Base-by-base conservation (phyloP, 2,329 filamentous ascomycete species). In the Nothophaeocryptopus gaeumannii region DNA sequence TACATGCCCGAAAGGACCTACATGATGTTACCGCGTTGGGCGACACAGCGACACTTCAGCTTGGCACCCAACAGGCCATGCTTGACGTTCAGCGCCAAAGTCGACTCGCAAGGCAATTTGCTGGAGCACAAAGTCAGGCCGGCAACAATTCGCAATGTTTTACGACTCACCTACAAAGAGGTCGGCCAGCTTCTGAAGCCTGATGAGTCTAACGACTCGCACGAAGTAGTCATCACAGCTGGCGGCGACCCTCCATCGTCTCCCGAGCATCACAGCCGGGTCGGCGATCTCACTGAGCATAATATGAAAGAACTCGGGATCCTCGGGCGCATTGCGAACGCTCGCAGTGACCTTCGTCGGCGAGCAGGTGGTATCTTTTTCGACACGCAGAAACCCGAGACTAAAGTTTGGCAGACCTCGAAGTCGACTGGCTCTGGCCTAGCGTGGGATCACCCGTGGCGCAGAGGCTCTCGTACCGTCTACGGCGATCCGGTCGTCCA, bases 21-120 rank as follows among this genome's bases (percentile, higher is more conserved):
- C 56, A 75, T 77, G 8, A 83, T 85, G 77, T 59, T 85, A 13
- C 79, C 80, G 1, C 63, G 63, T 2, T 72, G 70, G 62, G 61
- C 77, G 5, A 74, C 77, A 0, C 67, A 75, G n/a, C 60, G 63
- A 1, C 64, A 77, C 50, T 80, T 84, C 64, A 82, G 79, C 63
- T 67, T 85, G 40, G 71, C 64, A 2, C 65, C 66, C 5, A 67
- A 77, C 37, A 73, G 79, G n/a, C 80, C 81, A 2, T 77, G 76
- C 11, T 66, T 85, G 30, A 85, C 82, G 0, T 80, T 84, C 61
- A 84, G 80, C 59, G 78, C 78, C 7, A 76, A 75, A 50, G 62
- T 85, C 35, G 73, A 80, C 53, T 55, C 63, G 1, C 58, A 72
- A 14, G 82, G 81, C 8, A 69, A 77, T 4, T 72, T 80, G 3